These are phyloP conservation scores for Auriscalpium microsporum DNA, from an alignment of 768 basidiomycete genomes.

Conservation along the genomic window DNA sequence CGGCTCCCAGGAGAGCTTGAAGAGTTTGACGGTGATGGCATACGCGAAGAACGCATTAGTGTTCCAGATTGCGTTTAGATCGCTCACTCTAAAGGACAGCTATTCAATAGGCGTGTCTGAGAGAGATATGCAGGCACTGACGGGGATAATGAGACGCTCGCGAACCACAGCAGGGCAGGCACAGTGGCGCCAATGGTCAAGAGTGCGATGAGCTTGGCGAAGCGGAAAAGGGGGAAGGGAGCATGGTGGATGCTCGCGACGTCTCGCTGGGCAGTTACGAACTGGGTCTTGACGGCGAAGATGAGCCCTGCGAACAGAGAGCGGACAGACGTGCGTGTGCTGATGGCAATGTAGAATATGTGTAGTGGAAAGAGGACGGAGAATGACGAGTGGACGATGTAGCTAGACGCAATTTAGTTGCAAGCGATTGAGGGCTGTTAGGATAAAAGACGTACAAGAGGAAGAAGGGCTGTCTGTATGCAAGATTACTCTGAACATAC, in stretches of 20 bases:
- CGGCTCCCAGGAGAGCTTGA: slow-evolving; percentile 53
- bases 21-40: slow-evolving; percentile 68
- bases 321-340: slow-evolving; percentile 37
- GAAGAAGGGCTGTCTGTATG: slow-evolving; percentile 83
- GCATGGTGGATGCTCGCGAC: not conserved
- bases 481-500: slow-evolving; percentile 73
- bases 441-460: slow-evolving; percentile 51
- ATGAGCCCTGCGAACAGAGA: slow-evolving; percentile 45
- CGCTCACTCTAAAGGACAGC: slow-evolving; percentile 48
- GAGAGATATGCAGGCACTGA: slow-evolving; percentile 30
- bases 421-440: too few species aligned
- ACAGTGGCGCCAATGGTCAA: slow-evolving; percentile 52
- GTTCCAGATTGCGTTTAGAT: slow-evolving; percentile 79
- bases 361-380: slow-evolving; percentile 76
- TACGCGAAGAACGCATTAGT: slow-evolving; percentile 91
- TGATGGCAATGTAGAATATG: slow-evolving; percentile 51
- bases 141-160: slow-evolving; percentile 61
- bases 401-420: slow-evolving; percentile 36
- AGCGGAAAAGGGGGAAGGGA: slow-evolving; percentile 25
- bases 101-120: not conserved
- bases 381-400: slow-evolving; percentile 80
- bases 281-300: slow-evolving; percentile 34
- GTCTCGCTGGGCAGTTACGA: slow-evolving; percentile 6
- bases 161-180: slow-evolving; percentile 71
- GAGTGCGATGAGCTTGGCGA: slow-evolving; percentile 23